Base-by-base conservation (phyloP, 495 filamentous ascomycete genomes). In the Clavariopsis aquatica region DNA sequence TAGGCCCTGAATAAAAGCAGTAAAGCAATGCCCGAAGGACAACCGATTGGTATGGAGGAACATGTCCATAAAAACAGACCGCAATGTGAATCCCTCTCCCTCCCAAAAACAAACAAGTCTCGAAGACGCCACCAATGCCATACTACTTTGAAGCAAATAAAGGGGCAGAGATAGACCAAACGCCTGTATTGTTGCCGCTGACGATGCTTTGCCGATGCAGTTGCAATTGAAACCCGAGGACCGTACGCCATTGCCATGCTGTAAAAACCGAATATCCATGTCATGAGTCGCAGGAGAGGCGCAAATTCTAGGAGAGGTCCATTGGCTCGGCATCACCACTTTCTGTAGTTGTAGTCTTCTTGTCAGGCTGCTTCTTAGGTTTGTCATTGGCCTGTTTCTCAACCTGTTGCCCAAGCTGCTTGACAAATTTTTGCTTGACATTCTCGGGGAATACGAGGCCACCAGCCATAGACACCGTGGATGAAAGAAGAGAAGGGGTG, bases 201-300 rank as follows among this genome's bases (percentile, higher is more conserved):
- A 51, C 20, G 7, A 51, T 51, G 47, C 47, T 17, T 10, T 28
- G 38, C 38, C 12, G 38, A 51, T 51, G 47, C 47, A 28, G 20
- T 8, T 7, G 22, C 22, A n/a, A 24, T 7, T 51, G 26, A 24
- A 23, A 51, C 5, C 20, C 26, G 22, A 10, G 26, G 26, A 51
- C 47, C 47, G n/a, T 13, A 51, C 47, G 20, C 47, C 47, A 51
- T 4, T 23, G 19, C 47, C 47, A 51, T 51, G 47, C 38, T 51
- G n/a, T 51, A 7, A 24, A 28, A 9, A 23, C 26, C 7, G 22
- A 24, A 24, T 51, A 24, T 28, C 22, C 6, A 24, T 51, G 47
- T 24, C 19, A 9, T 24, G 22, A 24, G 47, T 51, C 26, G 26
- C 19, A 10, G 1, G 1, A 9, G n/a, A 51, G 2, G 15, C 6